Evolutionary conservation across 306 rosid genomes (phyloP).

Genomic region (Geum urbanum): DNA sequence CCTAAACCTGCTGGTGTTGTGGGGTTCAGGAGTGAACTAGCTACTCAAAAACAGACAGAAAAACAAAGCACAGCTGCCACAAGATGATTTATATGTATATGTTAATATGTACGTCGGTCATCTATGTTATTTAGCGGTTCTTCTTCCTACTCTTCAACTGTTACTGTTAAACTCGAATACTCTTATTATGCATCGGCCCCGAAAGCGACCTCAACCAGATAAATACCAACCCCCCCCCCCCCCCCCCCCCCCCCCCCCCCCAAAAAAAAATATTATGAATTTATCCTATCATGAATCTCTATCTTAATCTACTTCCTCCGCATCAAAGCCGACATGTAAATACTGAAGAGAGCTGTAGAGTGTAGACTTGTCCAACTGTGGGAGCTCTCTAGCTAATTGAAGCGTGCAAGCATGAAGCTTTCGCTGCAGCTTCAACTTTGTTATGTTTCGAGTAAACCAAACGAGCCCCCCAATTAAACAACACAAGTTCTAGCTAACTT

Average conservation of each 20-base stretch:
- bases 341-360: too few relatives aligned
- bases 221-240: background rate
- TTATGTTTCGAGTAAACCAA: too few relatives aligned
- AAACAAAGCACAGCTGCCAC: background rate
- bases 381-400: too few relatives aligned
- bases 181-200: background rate
- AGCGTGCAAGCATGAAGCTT: too few relatives aligned
- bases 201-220: background rate
- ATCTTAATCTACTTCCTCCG: too few relatives aligned
- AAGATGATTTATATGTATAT: background rate
- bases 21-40: background rate
- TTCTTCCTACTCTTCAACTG: background rate
- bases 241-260: background rate
- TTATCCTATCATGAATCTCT: too few relatives aligned
- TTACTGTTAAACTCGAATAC: background rate
- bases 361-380: too few relatives aligned
- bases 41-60: background rate
- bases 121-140: background rate
- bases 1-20: background rate
- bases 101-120: background rate
- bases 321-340: too few relatives aligned
- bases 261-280: too few relatives aligned
- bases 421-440: too few relatives aligned
- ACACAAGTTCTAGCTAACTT: too few relatives aligned
- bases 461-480: too few relatives aligned